Conservation (phyloP, 176 grass and related monocot species). For the Juncus effusus region DNA sequence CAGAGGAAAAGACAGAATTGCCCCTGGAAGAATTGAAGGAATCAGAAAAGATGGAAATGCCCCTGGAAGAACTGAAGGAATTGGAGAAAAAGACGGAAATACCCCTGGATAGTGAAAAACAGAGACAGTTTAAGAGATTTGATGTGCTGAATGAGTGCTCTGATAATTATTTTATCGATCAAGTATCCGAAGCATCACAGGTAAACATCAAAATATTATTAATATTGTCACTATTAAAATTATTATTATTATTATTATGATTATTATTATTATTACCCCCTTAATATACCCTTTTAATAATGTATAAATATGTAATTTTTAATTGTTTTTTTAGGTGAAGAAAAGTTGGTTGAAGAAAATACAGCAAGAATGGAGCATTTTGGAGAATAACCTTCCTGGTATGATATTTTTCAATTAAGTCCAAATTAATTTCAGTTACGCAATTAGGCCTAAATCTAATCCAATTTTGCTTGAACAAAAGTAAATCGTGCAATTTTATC, state of each 20-base stretch:
- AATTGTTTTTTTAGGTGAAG: slow-evolving; percentile 46
- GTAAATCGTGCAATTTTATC: too few species aligned
- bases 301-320: neutral
- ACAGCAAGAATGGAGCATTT: slow-evolving; percentile 78
- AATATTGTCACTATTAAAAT: too few species aligned
- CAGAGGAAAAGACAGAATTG: slow-evolving; percentile 31
- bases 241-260: slow-evolving; percentile 11
- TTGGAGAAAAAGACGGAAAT: slow-evolving; percentile 32
- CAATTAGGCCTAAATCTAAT: too few species aligned
- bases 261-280: slow-evolving; percentile 7
- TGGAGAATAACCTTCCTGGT: slow-evolving; percentile 84
- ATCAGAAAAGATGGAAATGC: too few species aligned
- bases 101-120: slow-evolving; percentile 34
- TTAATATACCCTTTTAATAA: neutral
- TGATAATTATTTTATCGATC: slow-evolving; percentile 77
- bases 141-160: slow-evolving; percentile 68
- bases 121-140: slow-evolving; percentile 51
- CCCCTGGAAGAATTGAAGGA: slow-evolving; percentile 9
- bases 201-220: neutral
- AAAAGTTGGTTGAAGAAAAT: slow-evolving; percentile 88
- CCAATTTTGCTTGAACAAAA: too few species aligned
- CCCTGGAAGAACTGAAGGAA: slow-evolving; percentile 12
- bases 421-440: too few species aligned
- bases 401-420: slow-evolving; percentile 7
- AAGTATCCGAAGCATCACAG: slow-evolving; percentile 32